Base-by-base conservation (phyloP, 805 yeast species). In the Candida silvicultrix region DNA sequence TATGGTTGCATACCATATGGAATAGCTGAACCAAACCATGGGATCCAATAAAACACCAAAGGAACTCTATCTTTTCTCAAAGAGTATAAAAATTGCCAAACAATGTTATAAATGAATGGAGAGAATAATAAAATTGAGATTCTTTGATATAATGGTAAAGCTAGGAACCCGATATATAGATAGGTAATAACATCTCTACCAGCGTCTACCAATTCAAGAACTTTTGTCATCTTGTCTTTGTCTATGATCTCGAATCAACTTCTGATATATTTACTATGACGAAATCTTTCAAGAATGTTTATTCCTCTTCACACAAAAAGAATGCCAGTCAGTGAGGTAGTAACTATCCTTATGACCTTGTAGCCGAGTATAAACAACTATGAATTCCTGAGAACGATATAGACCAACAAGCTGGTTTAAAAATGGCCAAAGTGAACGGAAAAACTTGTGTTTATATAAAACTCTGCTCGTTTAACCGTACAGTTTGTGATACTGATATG, bases 21-120 rank as follows among this genome's bases (percentile, higher is more conserved):
- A 38, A 86, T 78, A 36, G 97, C 95, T 34, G 94, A 83, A 41
- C 99, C 99, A 40, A 92, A 71, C 96, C 97, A 89, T 28, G 99
- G 99, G 49, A 94, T 73, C 85, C 89, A 83, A 70, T 94, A 83
- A 60, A 86, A 88, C 2, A 89, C 98, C 53, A 92, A 62, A 3
- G 99, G 99, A 11, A 81, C 96, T 46, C 96, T 74, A 66, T 89
- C 95, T 46, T 70, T 80, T 66, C 92, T 75, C 43, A 85, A 64
- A n/a, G 87, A 80, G 63, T 83, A 83, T 14, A 77, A 57, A 3
- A 83, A 66, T 65, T 85, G 94, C 83, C 83, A 84, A 21, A 74
- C 56, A 31, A 83, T 59, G 54, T 80, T 78, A 67, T 82, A 83
- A 25, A 83, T 53, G 59, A 85, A 81, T 14, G 94, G 94, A 12